These are phyloP conservation scores for Pseudocercospora macadamiae DNA, from an alignment of 2,329 filamentous ascomycete species.

Conservation along the genomic window DNA sequence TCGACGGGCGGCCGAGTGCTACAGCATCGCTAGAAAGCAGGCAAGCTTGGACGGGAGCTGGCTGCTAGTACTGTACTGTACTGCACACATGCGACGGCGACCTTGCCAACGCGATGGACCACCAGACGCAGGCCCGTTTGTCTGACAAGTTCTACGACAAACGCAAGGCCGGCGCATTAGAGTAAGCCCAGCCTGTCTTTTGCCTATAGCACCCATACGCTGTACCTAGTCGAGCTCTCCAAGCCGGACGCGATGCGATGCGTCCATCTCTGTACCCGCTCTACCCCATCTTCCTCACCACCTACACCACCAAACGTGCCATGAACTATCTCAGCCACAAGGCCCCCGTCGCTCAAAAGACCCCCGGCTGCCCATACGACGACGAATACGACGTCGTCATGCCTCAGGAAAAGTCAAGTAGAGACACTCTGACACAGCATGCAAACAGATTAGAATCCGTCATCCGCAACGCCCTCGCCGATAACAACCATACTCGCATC, in stretches of 20 bases:
- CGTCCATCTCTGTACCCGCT: conserved; percentile 1
- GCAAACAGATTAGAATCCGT: conserved; percentile 76
- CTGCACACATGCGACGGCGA: neutral
- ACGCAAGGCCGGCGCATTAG: conserved; percentile 91
- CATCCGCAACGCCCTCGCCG: conserved; percentile 79
- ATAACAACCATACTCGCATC: conserved; percentile 78
- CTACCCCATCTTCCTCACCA: conserved; percentile 16
- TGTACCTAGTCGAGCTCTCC: no score
- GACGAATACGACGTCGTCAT: conserved; percentile 25
- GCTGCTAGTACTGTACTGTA: no score
- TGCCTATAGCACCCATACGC: neutral
- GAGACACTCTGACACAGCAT: conserved; percentile 23
- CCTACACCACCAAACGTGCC: conserved; percentile 8
- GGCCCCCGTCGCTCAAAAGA: conserved; percentile 2
- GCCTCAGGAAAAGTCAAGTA: conserved; percentile 8
- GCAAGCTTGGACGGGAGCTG: neutral
- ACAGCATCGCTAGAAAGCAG: conserved; percentile 1
- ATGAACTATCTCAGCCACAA: conserved; percentile 11
- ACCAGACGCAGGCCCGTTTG: conserved; percentile 82
- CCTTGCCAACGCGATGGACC: conserved; percentile 66
- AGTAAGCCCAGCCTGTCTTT: conserved; percentile 78
- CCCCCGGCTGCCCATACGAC: conserved; percentile 17
- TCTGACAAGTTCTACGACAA: conserved; percentile 99
- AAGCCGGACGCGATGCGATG: neutral
- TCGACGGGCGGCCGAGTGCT: neutral